phyloP scores from a whole-genome alignment of 2,329 filamentous ascomycete species.

The Phialophora verrucosa region DNA sequence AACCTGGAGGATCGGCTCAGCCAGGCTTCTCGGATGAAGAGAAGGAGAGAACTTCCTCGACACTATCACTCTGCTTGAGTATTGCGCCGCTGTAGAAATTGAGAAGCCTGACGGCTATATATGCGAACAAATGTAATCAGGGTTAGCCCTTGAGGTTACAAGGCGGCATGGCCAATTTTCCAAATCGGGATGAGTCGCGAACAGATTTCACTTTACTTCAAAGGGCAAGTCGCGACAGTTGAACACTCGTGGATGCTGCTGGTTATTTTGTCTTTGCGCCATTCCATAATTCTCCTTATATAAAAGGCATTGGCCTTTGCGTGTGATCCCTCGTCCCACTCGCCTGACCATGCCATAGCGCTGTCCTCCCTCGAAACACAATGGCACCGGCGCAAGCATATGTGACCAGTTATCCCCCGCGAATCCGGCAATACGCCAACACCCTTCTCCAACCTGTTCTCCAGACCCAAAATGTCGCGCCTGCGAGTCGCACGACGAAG shows the following conservation, averaged over 20 bases:
- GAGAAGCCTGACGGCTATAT: neutral
- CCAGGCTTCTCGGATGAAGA: neutral
- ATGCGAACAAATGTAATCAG: too few species aligned
- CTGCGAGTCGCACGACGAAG: constrained; percentile 85
- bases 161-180: neutral
- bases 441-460: constrained; percentile 85
- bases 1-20: neutral
- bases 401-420: constrained; percentile 87
- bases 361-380: constrained; percentile 8
- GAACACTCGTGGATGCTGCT: neutral
- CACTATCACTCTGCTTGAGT: neutral
- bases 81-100: neutral
- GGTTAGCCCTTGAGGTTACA: neutral
- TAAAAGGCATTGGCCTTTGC: neutral
- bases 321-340: neutral
- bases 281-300: neutral
- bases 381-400: constrained; percentile 78
- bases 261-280: neutral
- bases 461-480: constrained; percentile 69
- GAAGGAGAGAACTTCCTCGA: neutral
- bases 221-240: neutral
- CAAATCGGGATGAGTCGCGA: neutral
- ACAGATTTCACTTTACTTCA: neutral
- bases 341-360: constrained; percentile 29
- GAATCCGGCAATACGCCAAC: constrained; percentile 88